These are phyloP conservation scores for Magnaporthales sp. DNA, from an alignment of 2,329 filamentous ascomycete species.

Conservation along the genomic window DNA sequence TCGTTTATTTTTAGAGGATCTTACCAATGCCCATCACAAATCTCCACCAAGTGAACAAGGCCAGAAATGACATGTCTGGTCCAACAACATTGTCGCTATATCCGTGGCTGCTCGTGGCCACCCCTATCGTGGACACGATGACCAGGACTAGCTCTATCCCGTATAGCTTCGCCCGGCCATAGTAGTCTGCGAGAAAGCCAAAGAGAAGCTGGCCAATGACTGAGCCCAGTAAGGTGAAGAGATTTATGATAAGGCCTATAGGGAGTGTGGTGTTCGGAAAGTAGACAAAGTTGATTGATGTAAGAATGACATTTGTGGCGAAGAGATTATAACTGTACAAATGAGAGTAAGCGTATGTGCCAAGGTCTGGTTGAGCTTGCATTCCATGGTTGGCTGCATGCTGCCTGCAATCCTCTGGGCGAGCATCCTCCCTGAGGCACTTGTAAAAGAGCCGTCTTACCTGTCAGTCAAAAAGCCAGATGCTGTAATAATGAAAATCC, in stretches of 20 bases:
- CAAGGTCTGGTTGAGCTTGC: neutral
- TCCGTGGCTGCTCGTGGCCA: conserved; percentile 42
- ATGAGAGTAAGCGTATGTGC: neutral
- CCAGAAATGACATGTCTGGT: conserved; percentile 35
- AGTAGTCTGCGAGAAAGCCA: conserved; percentile 44
- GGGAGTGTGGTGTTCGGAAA: conserved; percentile 32
- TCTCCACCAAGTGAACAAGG: conserved; percentile 39
- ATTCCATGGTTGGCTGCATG: neutral
- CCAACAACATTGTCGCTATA: conserved; percentile 25
- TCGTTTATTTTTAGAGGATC: neutral
- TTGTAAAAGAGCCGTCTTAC: neutral
- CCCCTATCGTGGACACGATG: conserved; percentile 47
- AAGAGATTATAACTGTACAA: conserved; percentile 40
- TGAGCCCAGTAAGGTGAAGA: conserved; percentile 43
- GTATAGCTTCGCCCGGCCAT: conserved; percentile 39
- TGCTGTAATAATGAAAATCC: conserved; percentile 46
- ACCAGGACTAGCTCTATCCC: conserved; percentile 48
- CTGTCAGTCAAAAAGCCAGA: conserved; percentile 42
- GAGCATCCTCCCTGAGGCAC: neutral
- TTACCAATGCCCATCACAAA: conserved; percentile 45
- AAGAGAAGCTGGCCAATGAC: conserved; percentile 43
- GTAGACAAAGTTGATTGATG: conserved; percentile 43
- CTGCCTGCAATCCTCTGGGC: neutral
- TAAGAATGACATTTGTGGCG: conserved; percentile 45
- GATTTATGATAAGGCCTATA: conserved; percentile 36